Evolutionary conservation across 805 yeast species (phyloP), one percentile per base, ranked within the genome.

Genomic region (Zygotorulaspora sp.): DNA sequence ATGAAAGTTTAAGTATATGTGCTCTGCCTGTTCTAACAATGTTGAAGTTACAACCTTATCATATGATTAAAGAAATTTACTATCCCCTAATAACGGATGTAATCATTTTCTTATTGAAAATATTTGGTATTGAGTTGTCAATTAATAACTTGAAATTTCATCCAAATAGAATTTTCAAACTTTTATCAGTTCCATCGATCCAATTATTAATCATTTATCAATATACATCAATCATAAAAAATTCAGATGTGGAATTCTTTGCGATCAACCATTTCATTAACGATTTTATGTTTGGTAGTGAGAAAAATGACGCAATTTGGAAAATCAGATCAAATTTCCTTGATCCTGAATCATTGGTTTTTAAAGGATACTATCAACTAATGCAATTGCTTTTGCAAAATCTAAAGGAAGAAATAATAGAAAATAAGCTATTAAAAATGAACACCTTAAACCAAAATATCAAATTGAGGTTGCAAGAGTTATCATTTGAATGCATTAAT

Each of bases 1-100:
- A 47, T 21, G 52, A 53, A 19, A 53, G 43, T 28, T 37, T 53
- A 13, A 45, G 45, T 10, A 35, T 49, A 7, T 48, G 52, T 27
- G 35, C 49, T 10, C 19, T 52, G 6, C 57, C 58, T 3, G 21
- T 53, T 4, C 41, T 49, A 10, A 28, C 40, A 7, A 29, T 43
- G 11, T 15, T 43, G 11, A 36, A 36, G 6, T 28, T 35, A 10
- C 21, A 20, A 12, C 30, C 41, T 18, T 30, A 40, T n/a, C 14
- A 23, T 20, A 32, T 34, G 27, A 27, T 38, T 17, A 31, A 40
- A 29, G 30, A 37, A 29, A 38, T 42, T n/a, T 39, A 43, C 22
- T 29, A 43, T 19, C 23, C 40, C 6, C 33, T 52, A 13, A 47
- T 53, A 8, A 31, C 46, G 1, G 58, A 53, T 28, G 44, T 49